Percentiles rank a stretch among this genome's conserved stretches.
These are phyloP conservation scores for Stephanodiscus triporus DNA, from an alignment of 108 stramenopile genomes.

Conservation along the genomic window DNA sequence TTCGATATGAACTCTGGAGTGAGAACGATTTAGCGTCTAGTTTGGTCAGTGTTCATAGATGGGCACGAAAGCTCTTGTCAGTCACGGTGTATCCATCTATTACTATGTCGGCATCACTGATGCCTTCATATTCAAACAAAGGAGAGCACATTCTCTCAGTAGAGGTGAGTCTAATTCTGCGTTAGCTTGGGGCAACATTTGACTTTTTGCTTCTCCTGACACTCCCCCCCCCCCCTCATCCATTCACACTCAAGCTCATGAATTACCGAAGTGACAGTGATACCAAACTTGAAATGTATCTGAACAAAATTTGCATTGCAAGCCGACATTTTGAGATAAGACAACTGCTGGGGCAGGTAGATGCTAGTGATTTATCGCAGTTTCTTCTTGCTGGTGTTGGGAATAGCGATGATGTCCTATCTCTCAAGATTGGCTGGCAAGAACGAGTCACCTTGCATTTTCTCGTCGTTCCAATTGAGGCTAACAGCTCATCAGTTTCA, in stretches of 20 bases:
- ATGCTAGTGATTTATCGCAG: constrained; percentile 7
- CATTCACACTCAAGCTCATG: constrained; percentile 45
- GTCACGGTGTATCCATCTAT: constrained; percentile 82
- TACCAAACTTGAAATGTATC: constrained; percentile 50
- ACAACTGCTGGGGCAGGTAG: constrained; percentile 64
- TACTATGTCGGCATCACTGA: constrained; percentile 62
- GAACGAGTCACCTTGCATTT: constrained; percentile 77
- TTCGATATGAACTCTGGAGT: constrained; percentile 68
- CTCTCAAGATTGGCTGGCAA: constrained; percentile 73
- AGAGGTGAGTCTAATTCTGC: constrained; percentile 51
- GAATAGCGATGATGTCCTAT: constrained; percentile 20
- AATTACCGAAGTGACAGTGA: constrained; percentile 83
- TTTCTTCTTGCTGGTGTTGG: constrained; percentile 18
- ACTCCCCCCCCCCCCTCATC: not conserved
- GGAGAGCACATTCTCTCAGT: constrained; percentile 74
- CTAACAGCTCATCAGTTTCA: constrained; percentile 29
- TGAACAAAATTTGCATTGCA: constrained; percentile 71
- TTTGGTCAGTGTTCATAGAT: constrained; percentile 40
- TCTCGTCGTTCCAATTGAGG: constrained; percentile 56
- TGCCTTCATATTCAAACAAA: constrained; percentile 61
- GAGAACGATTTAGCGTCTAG: constrained; percentile 16
- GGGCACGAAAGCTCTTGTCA: constrained; percentile 74
- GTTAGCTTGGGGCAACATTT: not conserved
- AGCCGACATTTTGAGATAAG: constrained; percentile 71
- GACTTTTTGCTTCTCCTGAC: constrained; percentile 6